phyloP scores from a whole-genome alignment of 2,329 filamentous ascomycete genomes.

The Apiospora aurea region DNA sequence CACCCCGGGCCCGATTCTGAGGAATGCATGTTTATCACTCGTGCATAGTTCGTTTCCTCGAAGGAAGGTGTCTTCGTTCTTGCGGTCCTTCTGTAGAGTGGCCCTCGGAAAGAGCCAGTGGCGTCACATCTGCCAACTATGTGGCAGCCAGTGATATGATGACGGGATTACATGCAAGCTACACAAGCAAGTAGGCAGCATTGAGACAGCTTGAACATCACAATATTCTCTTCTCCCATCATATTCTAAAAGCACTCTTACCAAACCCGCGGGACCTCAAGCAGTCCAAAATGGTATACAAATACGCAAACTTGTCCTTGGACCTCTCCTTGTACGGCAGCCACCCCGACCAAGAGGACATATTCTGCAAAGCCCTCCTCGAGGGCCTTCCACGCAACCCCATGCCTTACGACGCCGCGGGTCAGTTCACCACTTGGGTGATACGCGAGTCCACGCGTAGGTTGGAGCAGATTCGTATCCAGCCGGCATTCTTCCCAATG shows the following conservation, averaged over 20 bases:
- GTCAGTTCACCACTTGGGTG: slow-evolving; percentile 29
- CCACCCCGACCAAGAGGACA: not conserved
- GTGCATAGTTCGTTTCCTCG: too few relatives aligned
- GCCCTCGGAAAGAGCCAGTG: not conserved
- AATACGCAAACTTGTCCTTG: not conserved
- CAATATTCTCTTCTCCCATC: too few relatives aligned
- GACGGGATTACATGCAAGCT: not conserved
- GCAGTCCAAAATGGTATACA: not conserved
- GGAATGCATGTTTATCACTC: too few relatives aligned
- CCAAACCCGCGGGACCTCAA: not conserved
- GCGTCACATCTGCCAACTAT: not conserved
- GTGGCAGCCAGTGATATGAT: not conserved
- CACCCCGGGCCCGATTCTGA: too few relatives aligned
- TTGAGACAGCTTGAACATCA: too few relatives aligned
- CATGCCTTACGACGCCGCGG: not conserved
- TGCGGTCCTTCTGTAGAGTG: not conserved
- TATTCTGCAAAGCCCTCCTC: not conserved
- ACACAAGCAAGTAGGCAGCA: too few relatives aligned
- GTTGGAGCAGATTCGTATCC: slow-evolving; percentile 23
- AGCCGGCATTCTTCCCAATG: slow-evolving; percentile 26
- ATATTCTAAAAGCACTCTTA: not conserved
- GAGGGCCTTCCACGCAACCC: not conserved
- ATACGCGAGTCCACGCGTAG: slow-evolving; percentile 26
- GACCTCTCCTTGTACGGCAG: not conserved
- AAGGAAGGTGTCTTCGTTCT: too few relatives aligned